These are phyloP conservation scores for Garcia nutans DNA, from an alignment of 345 rosid species.

Conservation along the genomic window DNA sequence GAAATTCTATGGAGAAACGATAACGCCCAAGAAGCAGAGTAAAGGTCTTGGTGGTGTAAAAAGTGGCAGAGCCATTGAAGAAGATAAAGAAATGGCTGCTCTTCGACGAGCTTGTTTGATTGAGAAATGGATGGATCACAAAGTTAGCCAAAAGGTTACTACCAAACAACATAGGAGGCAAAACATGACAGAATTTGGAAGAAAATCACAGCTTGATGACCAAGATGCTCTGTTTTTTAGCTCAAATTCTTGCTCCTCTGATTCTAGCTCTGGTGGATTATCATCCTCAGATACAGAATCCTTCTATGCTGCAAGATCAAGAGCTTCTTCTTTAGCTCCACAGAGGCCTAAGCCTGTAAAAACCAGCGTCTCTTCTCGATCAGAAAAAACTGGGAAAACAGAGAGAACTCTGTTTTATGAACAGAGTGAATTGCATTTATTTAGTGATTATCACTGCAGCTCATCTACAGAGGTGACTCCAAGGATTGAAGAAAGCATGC, in stretches of 20 bases:
- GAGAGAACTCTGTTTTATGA: constrained; percentile 46
- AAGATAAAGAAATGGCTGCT: constrained; percentile 23
- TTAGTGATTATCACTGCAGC: constrained; percentile 30
- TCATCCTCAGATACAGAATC: constrained; percentile 84
- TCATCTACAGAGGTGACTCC: constrained; percentile 36
- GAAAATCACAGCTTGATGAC: constrained; percentile 29
- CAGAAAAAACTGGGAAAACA: constrained; percentile 36
- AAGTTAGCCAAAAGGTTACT: constrained; percentile 25
- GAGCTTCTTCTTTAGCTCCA: constrained; percentile 35
- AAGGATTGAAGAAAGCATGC: constrained; percentile 37
- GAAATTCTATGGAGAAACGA: constrained; percentile 42
- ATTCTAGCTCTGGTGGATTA: constrained; percentile 67
- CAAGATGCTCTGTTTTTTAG: constrained; percentile 55
- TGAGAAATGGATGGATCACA: constrained; percentile 45
- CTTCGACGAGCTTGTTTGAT: constrained; percentile 39
- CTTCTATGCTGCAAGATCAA: constrained; percentile 38
- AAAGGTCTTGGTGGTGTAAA: constrained; percentile 16
- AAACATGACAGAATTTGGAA: constrained; percentile 31
- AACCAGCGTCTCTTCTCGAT: constrained; percentile 29
- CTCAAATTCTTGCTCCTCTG: constrained; percentile 74
- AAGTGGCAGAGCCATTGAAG: constrained; percentile 10
- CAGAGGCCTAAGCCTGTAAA: constrained; percentile 47
- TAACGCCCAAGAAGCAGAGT: constrained; percentile 34
- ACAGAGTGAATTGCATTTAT: constrained; percentile 38
- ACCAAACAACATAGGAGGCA: constrained; percentile 14